These are phyloP conservation scores for Lobulomyces angularis DNA, from an alignment of 192 early-diverging fungal genomes.

Conservation along the genomic window DNA sequence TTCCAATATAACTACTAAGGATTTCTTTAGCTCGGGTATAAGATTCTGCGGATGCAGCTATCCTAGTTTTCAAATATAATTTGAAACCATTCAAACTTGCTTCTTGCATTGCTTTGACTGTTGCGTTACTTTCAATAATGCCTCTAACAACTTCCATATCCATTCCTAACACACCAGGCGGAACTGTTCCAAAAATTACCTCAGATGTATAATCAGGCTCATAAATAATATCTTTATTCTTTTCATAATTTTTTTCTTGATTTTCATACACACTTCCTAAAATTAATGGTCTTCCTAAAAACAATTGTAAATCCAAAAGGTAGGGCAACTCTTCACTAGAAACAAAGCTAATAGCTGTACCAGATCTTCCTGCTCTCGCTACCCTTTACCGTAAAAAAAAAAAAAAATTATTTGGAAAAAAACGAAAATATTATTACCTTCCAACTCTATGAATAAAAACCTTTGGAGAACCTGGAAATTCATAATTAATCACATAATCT, in stretches of 20 bases:
- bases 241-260: neutral
- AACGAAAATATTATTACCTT: no score
- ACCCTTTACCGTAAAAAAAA: no score
- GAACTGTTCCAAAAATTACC: constrained; percentile 67
- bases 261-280: constrained; percentile 24
- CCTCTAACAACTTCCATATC: constrained; percentile 65
- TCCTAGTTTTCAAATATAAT: constrained; percentile 71
- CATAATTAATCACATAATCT: constrained; percentile 95
- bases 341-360: constrained; percentile 84
- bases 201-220: constrained; percentile 52
- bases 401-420: no score
- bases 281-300: constrained; percentile 62
- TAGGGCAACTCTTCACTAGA: constrained; percentile 83
- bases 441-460: constrained; percentile 96
- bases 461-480: constrained; percentile 84
- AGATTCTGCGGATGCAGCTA: constrained; percentile 68
- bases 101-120: constrained; percentile 48
- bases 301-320: constrained; percentile 86
- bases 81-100: constrained; percentile 74
- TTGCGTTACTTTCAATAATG: constrained; percentile 45
- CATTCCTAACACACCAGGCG: constrained; percentile 48
- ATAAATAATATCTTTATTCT: neutral
- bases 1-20: constrained; percentile 47
- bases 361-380: constrained; percentile 84
- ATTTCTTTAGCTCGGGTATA: constrained; percentile 82